A percentile compares a stretch with the other conserved stretches of the same genome.
Evolutionary conservation across 768 basidiomycete species (phyloP).

Genomic region (Pisolithus tinctorius): DNA sequence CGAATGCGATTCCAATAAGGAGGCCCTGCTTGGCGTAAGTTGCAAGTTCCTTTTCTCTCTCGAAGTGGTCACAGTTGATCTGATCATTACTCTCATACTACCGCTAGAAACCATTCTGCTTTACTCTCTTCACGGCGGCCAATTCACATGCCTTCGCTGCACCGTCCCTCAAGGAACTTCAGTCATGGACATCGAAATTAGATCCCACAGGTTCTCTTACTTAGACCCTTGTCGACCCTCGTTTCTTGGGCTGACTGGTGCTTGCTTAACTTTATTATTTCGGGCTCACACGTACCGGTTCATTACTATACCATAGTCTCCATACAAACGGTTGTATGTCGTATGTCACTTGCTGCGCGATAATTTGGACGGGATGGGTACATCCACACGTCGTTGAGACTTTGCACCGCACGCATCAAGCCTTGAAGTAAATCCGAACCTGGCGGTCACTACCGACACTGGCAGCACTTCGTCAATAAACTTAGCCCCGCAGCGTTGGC

Average conservation of each 20-base stretch:
- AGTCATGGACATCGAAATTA: conserved; percentile 77
- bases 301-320: conserved; percentile 23
- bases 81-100: conserved; percentile 2
- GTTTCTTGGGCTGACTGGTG: neutral
- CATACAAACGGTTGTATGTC: conserved; percentile 10
- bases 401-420: neutral
- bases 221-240: conserved; percentile 17
- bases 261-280: conserved; percentile 12
- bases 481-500: neutral
- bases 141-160: conserved; percentile 90
- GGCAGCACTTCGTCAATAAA: no score
- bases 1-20: conserved; percentile 82
- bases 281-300: conserved; percentile 12
- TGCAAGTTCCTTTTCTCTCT: neutral
- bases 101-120: conserved; percentile 71
- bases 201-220: conserved; percentile 68
- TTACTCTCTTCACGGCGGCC: conserved; percentile 86
- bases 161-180: conserved; percentile 72
- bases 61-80: neutral
- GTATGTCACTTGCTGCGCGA: neutral
- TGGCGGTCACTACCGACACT: no score
- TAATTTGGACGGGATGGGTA: neutral
- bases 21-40: conserved; percentile 77
- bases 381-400: neutral
- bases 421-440: no score